Evolutionary conservation across 768 basidiomycete genomes (phyloP), one percentile per base, ranked within the genome.

Genomic region (Russula foetens): DNA sequence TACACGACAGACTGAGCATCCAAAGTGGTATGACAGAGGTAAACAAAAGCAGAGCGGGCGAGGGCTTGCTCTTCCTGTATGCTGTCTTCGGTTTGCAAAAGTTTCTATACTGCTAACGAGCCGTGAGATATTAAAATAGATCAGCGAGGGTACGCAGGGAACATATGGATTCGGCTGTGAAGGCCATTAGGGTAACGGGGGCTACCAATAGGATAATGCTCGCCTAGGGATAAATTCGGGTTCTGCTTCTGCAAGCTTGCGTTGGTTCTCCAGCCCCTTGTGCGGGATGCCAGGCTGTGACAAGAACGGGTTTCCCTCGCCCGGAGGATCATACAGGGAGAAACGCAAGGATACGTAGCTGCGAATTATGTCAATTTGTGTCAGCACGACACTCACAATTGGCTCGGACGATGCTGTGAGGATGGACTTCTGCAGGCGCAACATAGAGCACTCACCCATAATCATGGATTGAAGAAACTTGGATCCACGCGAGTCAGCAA

Each of bases 261-360:
- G 68, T 21, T 82, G 79, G 43, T 66, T 63, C 33, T 59, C 43
- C 9, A 68, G 62, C 28, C 68, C 29, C 15, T 62, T 71, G 11
- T 46, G 56, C 0, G 74, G 74, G 5, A 81, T 79, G 47, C 77
- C 71, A 2, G 77, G 74, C 31, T 74, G 73, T 5, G 74, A 67
- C 12, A 67, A 66, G 19, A 81, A 71, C 23, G 73, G 74, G 58
- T 81, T 78, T 26, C 77, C 76, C 1, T 82, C 76, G 7, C 85
- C 85, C 0, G 87, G 87, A 3, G 87, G 86, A 66, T 88, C 79
- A 70, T 86, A 83, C 41, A 88, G 70, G 72, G 81, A 90, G 28
- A 90, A 75, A 12, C 87, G 81, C 14, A 86, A 88, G 59, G 73
- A 76, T 35, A 88, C 68, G 66, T 90, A 89, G 15, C 86, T 85